phyloP scores from a whole-genome alignment of 2,329 filamentous ascomycete species.

The Parastagonospora avenae region DNA sequence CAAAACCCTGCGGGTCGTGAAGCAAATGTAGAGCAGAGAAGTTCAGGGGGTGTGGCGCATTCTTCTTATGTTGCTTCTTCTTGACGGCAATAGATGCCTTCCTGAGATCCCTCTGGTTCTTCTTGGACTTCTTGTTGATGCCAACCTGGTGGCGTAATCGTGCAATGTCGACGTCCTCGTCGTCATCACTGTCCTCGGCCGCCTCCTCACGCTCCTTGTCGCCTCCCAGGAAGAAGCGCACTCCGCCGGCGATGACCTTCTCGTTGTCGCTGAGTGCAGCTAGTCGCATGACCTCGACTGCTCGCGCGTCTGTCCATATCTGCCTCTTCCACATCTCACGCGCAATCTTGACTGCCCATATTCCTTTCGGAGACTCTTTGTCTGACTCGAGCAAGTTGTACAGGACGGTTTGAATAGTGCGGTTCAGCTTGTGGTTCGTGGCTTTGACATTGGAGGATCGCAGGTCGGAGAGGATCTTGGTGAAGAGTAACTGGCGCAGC shows the following conservation, averaged over 20 bases:
- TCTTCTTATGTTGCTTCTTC: constrained; percentile 82
- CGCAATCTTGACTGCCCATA: constrained; percentile 96
- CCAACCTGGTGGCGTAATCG: constrained; percentile 82
- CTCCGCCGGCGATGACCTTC: constrained; percentile 86
- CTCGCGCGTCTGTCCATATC: constrained; percentile 91
- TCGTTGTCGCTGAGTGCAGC: constrained; percentile 87
- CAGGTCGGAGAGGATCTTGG: constrained; percentile 90
- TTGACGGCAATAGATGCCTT: constrained; percentile 84
- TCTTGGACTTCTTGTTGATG: constrained; percentile 97
- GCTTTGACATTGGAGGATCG: constrained; percentile 84
- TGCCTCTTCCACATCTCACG: constrained; percentile 96
- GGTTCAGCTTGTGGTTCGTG: constrained; percentile 91
- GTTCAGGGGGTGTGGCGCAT: constrained; percentile 84
- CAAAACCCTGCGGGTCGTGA: constrained; percentile 92
- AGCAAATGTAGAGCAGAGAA: constrained; percentile 91
- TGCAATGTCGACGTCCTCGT: constrained; percentile 74
- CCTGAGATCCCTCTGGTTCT: constrained; percentile 78
- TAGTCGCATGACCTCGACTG: constrained; percentile 98
- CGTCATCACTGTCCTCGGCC: constrained; percentile 78
- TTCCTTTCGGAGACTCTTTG: constrained; percentile 78
- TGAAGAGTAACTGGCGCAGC: constrained; percentile 79
- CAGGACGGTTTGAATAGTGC: constrained; percentile 88
- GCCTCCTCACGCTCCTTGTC: constrained; percentile 95
- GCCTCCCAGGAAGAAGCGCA: constrained; percentile 92
- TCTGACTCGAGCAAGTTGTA: constrained; percentile 91